Percentiles rank a stretch among this genome's conserved stretches.
phyloP scores from a whole-genome alignment of 768 basidiomycete genomes.

The Clitopilus passeckerianus region DNA sequence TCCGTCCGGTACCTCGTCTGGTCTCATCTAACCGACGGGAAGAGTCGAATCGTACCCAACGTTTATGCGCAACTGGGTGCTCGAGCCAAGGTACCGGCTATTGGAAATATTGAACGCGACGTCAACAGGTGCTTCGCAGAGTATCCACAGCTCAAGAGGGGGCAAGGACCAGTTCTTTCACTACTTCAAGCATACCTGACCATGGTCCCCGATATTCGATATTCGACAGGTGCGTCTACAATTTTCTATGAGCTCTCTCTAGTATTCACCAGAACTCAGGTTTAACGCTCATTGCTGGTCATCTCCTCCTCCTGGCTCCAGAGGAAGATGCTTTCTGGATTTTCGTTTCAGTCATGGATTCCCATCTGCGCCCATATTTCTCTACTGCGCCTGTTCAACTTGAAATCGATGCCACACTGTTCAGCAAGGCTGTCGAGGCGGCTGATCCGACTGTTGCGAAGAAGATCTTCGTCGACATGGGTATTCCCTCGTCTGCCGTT shows the following conservation, averaged over 20 bases:
- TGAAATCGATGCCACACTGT: conserved; percentile 73
- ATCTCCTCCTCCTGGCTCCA: conserved; percentile 67
- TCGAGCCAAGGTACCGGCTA: conserved; percentile 45
- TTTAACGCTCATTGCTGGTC: conserved; percentile 64
- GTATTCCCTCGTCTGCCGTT: conserved; percentile 49
- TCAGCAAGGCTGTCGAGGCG: conserved; percentile 62
- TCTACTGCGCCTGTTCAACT: conserved; percentile 53
- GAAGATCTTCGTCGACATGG: conserved; percentile 62
- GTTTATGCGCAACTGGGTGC: conserved; percentile 63
- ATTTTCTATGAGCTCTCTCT: not conserved
- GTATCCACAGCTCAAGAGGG: conserved; percentile 53
- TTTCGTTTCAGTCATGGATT: conserved; percentile 83
- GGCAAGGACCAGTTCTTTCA: conserved; percentile 50
- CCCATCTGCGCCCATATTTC: conserved; percentile 77
- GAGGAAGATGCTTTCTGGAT: conserved; percentile 94
- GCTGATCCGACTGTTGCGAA: conserved; percentile 58
- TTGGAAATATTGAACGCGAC: conserved; percentile 56
- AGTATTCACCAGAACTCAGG: conserved; percentile 30
- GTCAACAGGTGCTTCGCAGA: conserved; percentile 48
- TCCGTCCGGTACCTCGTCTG: conserved; percentile 84
- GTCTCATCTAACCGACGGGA: conserved; percentile 76
- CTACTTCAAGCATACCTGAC: conserved; percentile 70
- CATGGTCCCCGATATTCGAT: conserved; percentile 83
- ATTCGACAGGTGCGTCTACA: conserved; percentile 44
- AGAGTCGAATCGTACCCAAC: conserved; percentile 61